Conservation (phyloP, 805 yeast species). For the Yamadazyma endophytica region DNA sequence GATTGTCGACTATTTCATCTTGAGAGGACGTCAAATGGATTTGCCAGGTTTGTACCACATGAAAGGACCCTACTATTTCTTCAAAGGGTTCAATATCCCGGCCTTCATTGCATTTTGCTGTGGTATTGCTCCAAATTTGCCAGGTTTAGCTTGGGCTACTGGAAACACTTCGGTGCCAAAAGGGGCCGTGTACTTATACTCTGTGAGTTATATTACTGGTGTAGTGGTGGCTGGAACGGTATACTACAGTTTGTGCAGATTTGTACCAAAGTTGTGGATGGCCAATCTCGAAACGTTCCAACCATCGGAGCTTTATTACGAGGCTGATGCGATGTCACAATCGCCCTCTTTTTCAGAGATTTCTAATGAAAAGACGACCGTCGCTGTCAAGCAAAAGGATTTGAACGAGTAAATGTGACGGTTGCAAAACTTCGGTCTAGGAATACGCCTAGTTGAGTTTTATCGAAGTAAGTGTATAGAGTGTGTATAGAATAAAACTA, state of each 20-base stretch:
- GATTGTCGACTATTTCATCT: slow-evolving; percentile 5
- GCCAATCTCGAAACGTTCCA: slow-evolving; percentile 2
- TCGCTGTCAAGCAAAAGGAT: too few relatives aligned
- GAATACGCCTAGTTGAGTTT: too few relatives aligned
- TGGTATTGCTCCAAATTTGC: slow-evolving; percentile 13
- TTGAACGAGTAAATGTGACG: too few relatives aligned
- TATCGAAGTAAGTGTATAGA: too few relatives aligned
- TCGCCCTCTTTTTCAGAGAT: too few relatives aligned
- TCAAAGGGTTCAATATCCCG: slow-evolving; percentile 7
- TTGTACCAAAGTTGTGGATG: slow-evolving; percentile 5
- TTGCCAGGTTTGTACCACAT: slow-evolving; percentile 4
- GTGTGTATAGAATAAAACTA: too few relatives aligned
- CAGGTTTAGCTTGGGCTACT: slow-evolving; percentile 9
- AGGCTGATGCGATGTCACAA: too few relatives aligned
- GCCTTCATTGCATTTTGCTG: slow-evolving; percentile 12
- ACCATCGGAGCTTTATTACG: too few relatives aligned
- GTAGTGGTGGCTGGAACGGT: slow-evolving; percentile 5
- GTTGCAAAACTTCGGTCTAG: too few relatives aligned
- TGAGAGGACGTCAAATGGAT: slow-evolving; percentile 2
- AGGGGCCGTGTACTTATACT: slow-evolving; percentile 7
- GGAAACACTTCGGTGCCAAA: slow-evolving; percentile 6
- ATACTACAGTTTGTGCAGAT: slow-evolving; percentile 3
- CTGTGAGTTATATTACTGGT: slow-evolving; percentile 8
- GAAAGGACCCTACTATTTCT: slow-evolving; percentile 5
- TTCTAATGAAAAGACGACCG: too few relatives aligned